Conservation (phyloP, 2,329 filamentous ascomycete species). For the Helminthosporium solani region DNA sequence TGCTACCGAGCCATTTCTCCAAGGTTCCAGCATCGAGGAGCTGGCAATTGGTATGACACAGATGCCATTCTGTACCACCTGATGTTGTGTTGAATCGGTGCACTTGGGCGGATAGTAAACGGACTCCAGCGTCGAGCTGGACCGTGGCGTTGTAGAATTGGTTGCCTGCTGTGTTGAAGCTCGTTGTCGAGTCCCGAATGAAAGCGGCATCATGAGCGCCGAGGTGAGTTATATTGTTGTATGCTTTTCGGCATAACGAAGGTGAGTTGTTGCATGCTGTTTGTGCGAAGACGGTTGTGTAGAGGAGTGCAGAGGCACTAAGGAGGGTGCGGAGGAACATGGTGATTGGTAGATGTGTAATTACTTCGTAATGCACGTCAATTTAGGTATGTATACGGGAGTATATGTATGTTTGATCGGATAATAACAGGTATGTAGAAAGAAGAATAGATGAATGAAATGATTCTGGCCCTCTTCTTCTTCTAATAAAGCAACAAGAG, state of each 20-base stretch:
- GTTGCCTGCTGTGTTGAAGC: slow-evolving; percentile 66
- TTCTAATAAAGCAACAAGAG: background rate
- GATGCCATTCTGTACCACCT: slow-evolving; percentile 52
- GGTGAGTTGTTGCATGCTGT: slow-evolving; percentile 80
- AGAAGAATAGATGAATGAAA: slow-evolving; percentile 1
- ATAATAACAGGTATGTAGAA: too few relatives aligned
- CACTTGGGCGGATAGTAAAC: slow-evolving; percentile 70
- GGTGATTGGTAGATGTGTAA: slow-evolving; percentile 8
- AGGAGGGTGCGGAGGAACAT: slow-evolving; percentile 36
- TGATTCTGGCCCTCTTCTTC: background rate
- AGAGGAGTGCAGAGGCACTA: slow-evolving; percentile 30
- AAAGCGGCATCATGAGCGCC: slow-evolving; percentile 76
- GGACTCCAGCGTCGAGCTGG: slow-evolving; percentile 69
- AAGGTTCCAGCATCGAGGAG: slow-evolving; percentile 70
- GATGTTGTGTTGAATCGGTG: slow-evolving; percentile 56
- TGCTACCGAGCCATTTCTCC: slow-evolving; percentile 61
- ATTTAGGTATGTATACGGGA: too few relatives aligned
- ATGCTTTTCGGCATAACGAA: slow-evolving; percentile 66
- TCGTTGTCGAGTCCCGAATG: slow-evolving; percentile 62
- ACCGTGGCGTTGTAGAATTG: slow-evolving; percentile 72
- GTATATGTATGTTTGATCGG: too few relatives aligned
- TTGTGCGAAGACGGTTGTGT: slow-evolving; percentile 30
- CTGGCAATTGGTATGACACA: slow-evolving; percentile 70
- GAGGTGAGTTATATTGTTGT: slow-evolving; percentile 76
- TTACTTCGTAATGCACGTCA: too few relatives aligned